Conservation (phyloP, 164 flowering plant species). For the Taxillus chinensis region DNA sequence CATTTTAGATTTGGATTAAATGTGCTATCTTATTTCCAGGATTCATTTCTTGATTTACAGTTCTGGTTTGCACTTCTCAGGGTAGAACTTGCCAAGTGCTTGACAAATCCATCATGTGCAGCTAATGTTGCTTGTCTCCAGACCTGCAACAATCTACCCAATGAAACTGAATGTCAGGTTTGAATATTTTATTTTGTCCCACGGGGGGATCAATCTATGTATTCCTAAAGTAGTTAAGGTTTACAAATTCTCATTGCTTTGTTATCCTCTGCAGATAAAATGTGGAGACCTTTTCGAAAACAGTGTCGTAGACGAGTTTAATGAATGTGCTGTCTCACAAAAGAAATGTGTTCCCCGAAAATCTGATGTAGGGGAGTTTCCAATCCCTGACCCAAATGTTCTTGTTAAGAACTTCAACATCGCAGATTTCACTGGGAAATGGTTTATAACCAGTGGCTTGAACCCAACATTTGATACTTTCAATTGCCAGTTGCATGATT, state of each 20-base stretch:
- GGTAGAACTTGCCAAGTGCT: constrained; percentile 87
- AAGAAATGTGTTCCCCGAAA: constrained; percentile 92
- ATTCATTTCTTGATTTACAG: not conserved
- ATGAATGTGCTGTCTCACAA: constrained; percentile 92
- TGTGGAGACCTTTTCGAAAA: constrained; percentile 94
- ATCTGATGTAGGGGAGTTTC: constrained; percentile 87
- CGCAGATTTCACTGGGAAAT: constrained; percentile 76
- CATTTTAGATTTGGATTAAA: too few species aligned
- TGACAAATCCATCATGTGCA: constrained; percentile 88
- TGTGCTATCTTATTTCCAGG: not conserved
- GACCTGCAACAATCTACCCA: constrained; percentile 91
- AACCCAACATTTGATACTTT: constrained; percentile 87
- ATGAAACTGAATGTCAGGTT: constrained; percentile 95
- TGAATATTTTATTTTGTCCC: constrained; percentile 1
- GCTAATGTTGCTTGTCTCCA: constrained; percentile 95
- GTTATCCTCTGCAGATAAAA: constrained; percentile 53
- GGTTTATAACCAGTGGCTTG: constrained; percentile 85
- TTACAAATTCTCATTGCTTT: constrained; percentile 11
- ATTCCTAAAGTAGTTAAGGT: constrained; percentile 1
- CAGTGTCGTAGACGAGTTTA: constrained; percentile 81
- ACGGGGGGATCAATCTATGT: not conserved
- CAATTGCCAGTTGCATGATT: constrained; percentile 91
- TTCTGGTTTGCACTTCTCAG: constrained; percentile 21
- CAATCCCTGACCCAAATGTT: constrained; percentile 64
- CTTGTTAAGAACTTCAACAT: constrained; percentile 74